phyloP scores from a whole-genome alignment of 2,329 filamentous ascomycete species.

The Trichoderma asperellum region DNA sequence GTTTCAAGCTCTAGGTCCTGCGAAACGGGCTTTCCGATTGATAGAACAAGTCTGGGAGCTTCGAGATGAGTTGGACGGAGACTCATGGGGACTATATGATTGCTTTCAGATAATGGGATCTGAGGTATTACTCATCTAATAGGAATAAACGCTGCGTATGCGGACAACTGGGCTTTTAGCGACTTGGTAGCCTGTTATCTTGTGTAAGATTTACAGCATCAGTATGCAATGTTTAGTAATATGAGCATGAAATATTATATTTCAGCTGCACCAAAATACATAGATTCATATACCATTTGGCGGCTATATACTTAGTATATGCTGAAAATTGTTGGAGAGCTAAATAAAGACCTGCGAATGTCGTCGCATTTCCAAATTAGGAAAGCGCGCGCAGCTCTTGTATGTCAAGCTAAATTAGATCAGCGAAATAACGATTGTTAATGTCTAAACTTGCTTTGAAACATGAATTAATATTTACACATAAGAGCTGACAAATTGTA shows the following conservation, averaged over 20 bases:
- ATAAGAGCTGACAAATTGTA: not conserved
- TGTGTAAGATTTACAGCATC: not conserved
- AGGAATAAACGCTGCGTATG: not conserved
- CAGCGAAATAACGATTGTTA: not conserved
- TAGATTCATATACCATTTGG: no score
- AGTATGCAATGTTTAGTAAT: not conserved
- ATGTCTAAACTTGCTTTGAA: not conserved
- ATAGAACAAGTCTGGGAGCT: slow-evolving; percentile 5
- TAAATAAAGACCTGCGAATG: not conserved
- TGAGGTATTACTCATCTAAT: not conserved
- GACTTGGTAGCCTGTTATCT: not conserved
- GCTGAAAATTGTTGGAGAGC: not conserved
- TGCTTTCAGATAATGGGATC: not conserved
- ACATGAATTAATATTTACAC: not conserved
- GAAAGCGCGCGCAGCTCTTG: slow-evolving; percentile 5
- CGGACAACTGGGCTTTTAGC: not conserved
- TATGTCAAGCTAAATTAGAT: not conserved
- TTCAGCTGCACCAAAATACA: no score
- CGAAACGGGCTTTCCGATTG: not conserved
- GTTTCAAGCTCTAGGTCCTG: slow-evolving; percentile 12
- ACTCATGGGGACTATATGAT: not conserved
- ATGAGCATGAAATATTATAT: not conserved
- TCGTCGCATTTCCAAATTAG: not conserved
- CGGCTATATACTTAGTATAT: no score
- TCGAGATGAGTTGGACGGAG: not conserved